phyloP scores from a whole-genome alignment of 768 basidiomycete species.

The Pulveroboletus sp. region DNA sequence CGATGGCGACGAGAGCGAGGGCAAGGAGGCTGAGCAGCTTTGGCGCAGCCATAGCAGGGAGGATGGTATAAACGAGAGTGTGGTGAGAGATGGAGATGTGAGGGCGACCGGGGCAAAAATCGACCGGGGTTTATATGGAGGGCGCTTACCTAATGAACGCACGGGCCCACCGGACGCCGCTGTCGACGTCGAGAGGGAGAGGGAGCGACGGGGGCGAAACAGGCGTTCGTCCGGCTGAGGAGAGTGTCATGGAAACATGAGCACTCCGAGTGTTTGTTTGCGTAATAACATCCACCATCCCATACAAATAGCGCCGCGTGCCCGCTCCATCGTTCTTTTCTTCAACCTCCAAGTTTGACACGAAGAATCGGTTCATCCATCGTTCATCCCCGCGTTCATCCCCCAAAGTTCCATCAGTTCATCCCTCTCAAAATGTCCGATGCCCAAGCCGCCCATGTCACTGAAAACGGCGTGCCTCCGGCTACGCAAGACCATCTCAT shows the following conservation, averaged over 20 bases:
- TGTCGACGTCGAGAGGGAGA: not conserved
- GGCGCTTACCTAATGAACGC: constrained; percentile 23
- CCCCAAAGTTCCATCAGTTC: constrained; percentile 48
- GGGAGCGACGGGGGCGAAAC: no score
- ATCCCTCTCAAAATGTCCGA: constrained; percentile 74
- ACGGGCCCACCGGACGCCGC: constrained; percentile 4
- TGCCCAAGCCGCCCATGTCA: constrained; percentile 81
- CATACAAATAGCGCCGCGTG: constrained; percentile 37
- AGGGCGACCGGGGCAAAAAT: not conserved
- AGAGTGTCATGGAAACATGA: constrained; percentile 42
- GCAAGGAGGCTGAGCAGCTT: constrained; percentile 58
- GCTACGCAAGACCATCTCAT: constrained; percentile 60
- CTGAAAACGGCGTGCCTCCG: constrained; percentile 80
- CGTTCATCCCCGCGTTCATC: constrained; percentile 41
- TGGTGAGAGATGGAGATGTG: not conserved
- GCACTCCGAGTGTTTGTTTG: constrained; percentile 21
- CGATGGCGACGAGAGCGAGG: constrained; percentile 51
- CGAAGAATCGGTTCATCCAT: constrained; percentile 78
- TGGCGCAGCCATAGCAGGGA: constrained; percentile 38
- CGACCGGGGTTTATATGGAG: not conserved
- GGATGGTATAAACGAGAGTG: constrained; percentile 5
- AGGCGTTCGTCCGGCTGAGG: no score
- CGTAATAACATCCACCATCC: constrained; percentile 12
- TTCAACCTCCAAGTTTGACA: constrained; percentile 81
- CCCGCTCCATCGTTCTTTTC: constrained; percentile 37